Percentiles rank a stretch among this genome's conserved stretches.
These are phyloP conservation scores for Otatea glauca DNA, from an alignment of 176 grass and related monocot genomes.

Conservation along the genomic window DNA sequence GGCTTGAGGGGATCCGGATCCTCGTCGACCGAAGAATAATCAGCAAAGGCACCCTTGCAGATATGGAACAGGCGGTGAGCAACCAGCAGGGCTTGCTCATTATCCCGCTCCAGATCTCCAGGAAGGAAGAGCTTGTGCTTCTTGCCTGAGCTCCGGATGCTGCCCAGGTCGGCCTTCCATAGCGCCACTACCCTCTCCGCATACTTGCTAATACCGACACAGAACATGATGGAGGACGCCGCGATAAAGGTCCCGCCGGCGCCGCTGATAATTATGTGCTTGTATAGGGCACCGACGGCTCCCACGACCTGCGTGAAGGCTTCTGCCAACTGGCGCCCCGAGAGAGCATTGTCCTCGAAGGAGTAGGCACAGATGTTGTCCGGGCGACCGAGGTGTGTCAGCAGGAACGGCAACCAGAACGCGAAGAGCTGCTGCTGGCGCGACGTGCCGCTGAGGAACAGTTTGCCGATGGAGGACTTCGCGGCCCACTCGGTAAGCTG, in stretches of 20 bases:
- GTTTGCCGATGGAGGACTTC: constrained; percentile 26
- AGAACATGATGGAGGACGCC: too few relatives aligned
- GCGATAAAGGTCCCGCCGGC: too few relatives aligned
- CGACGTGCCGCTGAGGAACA: not conserved
- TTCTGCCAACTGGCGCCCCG: not conserved
- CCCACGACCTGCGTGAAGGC: not conserved
- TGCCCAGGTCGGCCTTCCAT: too few relatives aligned
- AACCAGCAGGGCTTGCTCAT: too few relatives aligned
- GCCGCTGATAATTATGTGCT: not conserved
- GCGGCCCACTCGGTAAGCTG: constrained; percentile 37
- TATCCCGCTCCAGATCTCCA: too few relatives aligned
- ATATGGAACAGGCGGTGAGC: too few relatives aligned
- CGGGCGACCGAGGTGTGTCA: not conserved
- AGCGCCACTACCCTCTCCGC: too few relatives aligned
- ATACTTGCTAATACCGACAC: too few relatives aligned
- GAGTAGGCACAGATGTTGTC: constrained; percentile 55
- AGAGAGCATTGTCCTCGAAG: constrained; percentile 29
- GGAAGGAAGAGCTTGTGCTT: too few relatives aligned
- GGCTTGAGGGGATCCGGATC: not conserved
- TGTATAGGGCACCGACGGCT: not conserved
- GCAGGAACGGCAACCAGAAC: constrained; percentile 39
- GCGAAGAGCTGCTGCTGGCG: not conserved
- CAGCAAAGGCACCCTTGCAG: too few relatives aligned
- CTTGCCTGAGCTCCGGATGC: too few relatives aligned
- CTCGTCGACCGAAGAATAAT: too few relatives aligned